Conservation (phyloP, 768 basidiomycete genomes). For the Auriscalpium microsporum region DNA sequence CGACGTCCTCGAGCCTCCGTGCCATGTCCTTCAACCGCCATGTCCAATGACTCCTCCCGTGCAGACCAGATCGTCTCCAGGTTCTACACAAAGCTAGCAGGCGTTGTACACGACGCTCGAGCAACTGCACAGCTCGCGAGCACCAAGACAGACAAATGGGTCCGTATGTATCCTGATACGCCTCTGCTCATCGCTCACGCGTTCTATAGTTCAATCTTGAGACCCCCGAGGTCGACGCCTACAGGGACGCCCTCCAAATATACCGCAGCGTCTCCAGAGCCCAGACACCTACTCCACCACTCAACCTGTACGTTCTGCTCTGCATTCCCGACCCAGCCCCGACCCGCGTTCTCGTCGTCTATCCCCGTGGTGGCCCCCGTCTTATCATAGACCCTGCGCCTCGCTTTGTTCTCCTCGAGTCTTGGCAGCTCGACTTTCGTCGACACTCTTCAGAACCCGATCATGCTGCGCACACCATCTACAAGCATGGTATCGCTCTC, state of each 20-base stretch:
- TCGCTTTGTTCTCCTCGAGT: constrained; percentile 62
- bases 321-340: constrained; percentile 57
- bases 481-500: constrained; percentile 78
- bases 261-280: constrained; percentile 49
- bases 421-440: constrained; percentile 49
- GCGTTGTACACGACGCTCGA: constrained; percentile 65
- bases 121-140: constrained; percentile 42
- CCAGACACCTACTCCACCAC: constrained; percentile 30
- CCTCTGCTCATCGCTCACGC: not conserved
- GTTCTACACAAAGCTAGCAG: constrained; percentile 75
- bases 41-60: constrained; percentile 51
- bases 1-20: not conserved
- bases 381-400: constrained; percentile 63
- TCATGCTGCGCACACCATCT: constrained; percentile 64
- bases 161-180: constrained; percentile 27
- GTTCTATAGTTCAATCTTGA: constrained; percentile 67
- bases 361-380: constrained; percentile 36
- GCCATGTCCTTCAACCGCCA: constrained; percentile 23
- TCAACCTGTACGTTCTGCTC: constrained; percentile 65
- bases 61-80: constrained; percentile 83
- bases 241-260: constrained; percentile 50
- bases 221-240: constrained; percentile 64
- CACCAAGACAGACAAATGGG: constrained; percentile 74
- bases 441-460: constrained; percentile 26
- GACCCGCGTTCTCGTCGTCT: constrained; percentile 68